Percentiles rank a stretch among this genome's conserved stretches.
These are phyloP conservation scores for Fragilaria radians DNA, from an alignment of 108 stramenopile species.

Conservation along the genomic window DNA sequence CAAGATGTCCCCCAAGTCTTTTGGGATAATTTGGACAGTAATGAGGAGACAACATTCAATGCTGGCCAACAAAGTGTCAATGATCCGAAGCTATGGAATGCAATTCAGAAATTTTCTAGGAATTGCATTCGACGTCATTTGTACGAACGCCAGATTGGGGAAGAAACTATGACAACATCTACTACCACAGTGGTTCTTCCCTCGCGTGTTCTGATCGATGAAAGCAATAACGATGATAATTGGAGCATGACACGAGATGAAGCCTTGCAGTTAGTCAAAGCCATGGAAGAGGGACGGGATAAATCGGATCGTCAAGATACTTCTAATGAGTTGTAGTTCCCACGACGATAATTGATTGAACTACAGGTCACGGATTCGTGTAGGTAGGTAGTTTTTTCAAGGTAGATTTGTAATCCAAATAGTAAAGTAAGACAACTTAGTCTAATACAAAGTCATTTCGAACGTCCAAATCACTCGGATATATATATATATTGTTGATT, in stretches of 20 bases:
- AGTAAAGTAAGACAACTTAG: not conserved
- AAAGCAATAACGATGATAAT: not conserved
- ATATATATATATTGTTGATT: not conserved
- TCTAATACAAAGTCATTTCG: not conserved
- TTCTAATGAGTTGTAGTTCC: not conserved
- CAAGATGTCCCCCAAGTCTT: conserved; percentile 31
- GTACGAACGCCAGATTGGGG: conserved; percentile 11
- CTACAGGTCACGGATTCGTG: not conserved
- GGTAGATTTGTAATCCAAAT: not conserved
- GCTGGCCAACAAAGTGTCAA: no score
- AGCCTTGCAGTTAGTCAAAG: not conserved
- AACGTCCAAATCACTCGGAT: not conserved
- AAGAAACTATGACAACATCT: not conserved
- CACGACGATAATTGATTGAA: not conserved
- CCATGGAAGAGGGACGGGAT: not conserved
- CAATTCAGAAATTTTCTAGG: conserved; percentile 34
- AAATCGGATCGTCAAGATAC: not conserved
- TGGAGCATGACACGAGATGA: not conserved
- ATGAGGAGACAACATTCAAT: conserved; percentile 11
- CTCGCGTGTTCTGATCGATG: no score
- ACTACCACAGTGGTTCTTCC: no score
- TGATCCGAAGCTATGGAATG: conserved; percentile 28
- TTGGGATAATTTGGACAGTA: conserved; percentile 36
- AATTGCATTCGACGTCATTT: conserved; percentile 36
- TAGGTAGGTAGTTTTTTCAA: not conserved